These are phyloP conservation scores for Teunomyces panamensis DNA, from an alignment of 805 yeast species.

Conservation along the genomic window DNA sequence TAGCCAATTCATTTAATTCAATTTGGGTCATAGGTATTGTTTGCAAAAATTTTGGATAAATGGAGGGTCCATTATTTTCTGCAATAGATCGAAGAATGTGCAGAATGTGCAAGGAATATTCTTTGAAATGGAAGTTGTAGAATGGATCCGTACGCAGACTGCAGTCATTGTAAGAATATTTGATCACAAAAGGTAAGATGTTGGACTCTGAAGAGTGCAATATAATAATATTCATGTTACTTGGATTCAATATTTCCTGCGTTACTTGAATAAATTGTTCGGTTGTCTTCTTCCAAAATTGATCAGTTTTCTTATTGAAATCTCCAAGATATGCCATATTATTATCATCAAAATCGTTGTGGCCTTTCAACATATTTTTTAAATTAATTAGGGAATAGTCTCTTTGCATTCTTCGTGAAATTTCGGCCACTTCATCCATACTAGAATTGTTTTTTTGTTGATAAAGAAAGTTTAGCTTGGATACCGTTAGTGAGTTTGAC, in stretches of 20 bases:
- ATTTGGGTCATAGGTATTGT: slow-evolving; percentile 29
- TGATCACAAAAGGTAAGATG: neutral
- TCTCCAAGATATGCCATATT: slow-evolving; percentile 28
- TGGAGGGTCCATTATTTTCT: slow-evolving; percentile 7
- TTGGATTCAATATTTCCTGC: slow-evolving; percentile 17
- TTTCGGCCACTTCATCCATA: slow-evolving; percentile 46
- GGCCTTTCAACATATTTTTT: slow-evolving; percentile 44
- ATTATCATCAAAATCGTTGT: slow-evolving; percentile 26
- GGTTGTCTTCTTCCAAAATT: slow-evolving; percentile 46
- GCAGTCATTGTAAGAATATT: neutral
- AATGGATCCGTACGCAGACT: slow-evolving; percentile 30
- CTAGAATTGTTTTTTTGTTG: slow-evolving; percentile 35
- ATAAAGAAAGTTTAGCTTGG: slow-evolving; percentile 40
- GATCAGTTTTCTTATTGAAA: slow-evolving; percentile 19
- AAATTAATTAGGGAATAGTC: slow-evolving; percentile 26
- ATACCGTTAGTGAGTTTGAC: slow-evolving; percentile 47
- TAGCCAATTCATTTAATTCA: slow-evolving; percentile 18
- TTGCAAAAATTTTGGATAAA: slow-evolving; percentile 30
- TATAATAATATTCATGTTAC: slow-evolving; percentile 32
- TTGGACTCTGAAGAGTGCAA: slow-evolving; percentile 21
- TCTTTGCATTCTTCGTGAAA: slow-evolving; percentile 39
- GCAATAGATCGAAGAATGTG: neutral
- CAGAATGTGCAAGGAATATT: slow-evolving; percentile 4
- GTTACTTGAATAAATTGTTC: slow-evolving; percentile 32
- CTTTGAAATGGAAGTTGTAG: slow-evolving; percentile 44